phyloP scores from a whole-genome alignment of 495 filamentous ascomycete species.

The Penicillium waksmanii region DNA sequence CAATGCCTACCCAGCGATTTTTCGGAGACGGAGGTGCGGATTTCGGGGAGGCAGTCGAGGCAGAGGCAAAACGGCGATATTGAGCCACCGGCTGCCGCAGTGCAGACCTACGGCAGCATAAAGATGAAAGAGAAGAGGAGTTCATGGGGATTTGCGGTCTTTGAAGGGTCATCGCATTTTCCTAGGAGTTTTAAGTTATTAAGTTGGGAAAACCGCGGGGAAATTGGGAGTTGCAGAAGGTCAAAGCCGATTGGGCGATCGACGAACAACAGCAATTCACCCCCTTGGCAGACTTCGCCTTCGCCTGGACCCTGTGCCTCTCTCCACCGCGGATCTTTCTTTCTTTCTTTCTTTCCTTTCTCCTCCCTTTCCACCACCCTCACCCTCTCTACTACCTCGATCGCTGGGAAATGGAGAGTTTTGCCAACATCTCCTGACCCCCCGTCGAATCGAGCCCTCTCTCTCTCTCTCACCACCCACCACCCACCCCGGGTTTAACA shows the following conservation, averaged over 20 bases:
- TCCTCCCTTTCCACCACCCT: neutral
- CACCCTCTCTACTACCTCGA: conserved; percentile 1
- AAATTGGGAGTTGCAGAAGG: conserved; percentile 17
- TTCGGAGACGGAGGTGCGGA: conserved; percentile 21
- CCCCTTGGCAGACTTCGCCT: conserved; percentile 17
- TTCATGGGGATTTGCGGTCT: conserved; percentile 31
- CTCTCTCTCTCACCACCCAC: neutral
- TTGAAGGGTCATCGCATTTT: conserved; percentile 1
- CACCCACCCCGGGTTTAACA: neutral
- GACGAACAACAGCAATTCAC: conserved; percentile 10
- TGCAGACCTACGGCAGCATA: conserved; percentile 22
- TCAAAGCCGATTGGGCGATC: conserved; percentile 35
- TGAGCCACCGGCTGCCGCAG: conserved; percentile 13
- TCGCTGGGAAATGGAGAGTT: conserved; percentile 26
- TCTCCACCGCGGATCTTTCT: neutral
- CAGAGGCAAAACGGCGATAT: conserved; percentile 27
- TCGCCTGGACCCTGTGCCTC: conserved; percentile 4
- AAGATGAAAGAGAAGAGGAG: conserved; percentile 16
- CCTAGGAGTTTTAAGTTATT: neutral
- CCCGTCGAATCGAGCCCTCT: conserved; percentile 9
- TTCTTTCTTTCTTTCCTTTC: conserved; percentile 8
- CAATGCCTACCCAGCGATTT: conserved; percentile 42
- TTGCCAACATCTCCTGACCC: conserved; percentile 19
- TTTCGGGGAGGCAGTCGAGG: conserved; percentile 26
- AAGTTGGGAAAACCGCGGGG: conserved; percentile 20